phyloP scores from a whole-genome alignment of 306 rosid species.

The Acacia crassicarpa region DNA sequence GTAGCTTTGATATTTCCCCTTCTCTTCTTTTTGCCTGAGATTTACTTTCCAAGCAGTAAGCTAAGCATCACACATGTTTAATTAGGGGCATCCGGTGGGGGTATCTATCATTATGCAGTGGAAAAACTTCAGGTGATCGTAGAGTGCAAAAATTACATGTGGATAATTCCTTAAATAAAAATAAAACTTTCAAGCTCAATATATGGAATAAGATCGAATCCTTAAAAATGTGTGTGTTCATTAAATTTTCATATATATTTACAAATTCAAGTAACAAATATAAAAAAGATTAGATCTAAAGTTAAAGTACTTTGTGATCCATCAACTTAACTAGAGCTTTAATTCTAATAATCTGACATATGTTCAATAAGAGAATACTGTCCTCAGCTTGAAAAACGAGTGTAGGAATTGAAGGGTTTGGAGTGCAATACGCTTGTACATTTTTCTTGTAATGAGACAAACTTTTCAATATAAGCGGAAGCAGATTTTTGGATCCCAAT shows the following conservation, averaged over 20 bases:
- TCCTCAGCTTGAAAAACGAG: no score
- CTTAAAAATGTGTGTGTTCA: background rate
- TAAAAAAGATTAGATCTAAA: no score
- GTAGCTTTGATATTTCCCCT: background rate
- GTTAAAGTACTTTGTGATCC: background rate
- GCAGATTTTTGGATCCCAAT: no score
- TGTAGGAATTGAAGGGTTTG: no score
- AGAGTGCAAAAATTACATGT: background rate
- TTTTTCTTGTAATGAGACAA: no score
- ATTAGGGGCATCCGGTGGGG: background rate
- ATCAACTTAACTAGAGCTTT: background rate
- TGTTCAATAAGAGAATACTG: no score
- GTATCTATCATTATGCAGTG: background rate
- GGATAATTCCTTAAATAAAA: background rate
- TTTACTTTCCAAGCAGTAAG: background rate
- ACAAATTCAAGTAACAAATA: no score
- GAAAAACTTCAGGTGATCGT: background rate
- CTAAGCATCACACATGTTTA: background rate
- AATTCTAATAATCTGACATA: background rate
- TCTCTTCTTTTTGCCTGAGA: background rate
- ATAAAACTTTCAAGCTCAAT: background rate
- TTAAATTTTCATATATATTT: background rate
- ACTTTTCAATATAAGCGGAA: no score
- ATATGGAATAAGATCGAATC: background rate
- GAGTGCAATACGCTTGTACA: no score